Evolutionary conservation across 2,329 filamentous ascomycete species (phyloP), one percentile per base, ranked within the genome.

Genomic region (Claviceps sp.): DNA sequence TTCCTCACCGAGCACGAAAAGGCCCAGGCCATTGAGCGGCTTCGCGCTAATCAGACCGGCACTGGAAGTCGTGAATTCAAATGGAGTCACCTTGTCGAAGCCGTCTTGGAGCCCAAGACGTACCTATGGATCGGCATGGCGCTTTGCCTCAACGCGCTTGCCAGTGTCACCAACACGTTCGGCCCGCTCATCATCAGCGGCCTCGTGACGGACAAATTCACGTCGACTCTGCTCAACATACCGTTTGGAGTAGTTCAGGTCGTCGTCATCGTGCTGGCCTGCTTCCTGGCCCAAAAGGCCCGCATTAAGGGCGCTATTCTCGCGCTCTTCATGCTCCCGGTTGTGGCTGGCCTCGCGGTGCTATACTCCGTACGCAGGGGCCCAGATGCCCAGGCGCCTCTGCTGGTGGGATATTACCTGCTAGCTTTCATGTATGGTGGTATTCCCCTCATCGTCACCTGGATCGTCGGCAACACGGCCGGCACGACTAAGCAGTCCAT

Each of bases 31-130:
- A 70, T 89, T 26, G 86, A 88, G 56, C 75, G 86, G 0, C 78
- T 91, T 5, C 74, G 85, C 0, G 73, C 80, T 22, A 91, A 91
- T 59, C 81, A 88, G 62, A 86, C 86, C 54, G 86, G 86, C 0
- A 82, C 86, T 16, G 84, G 82, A 1, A 85, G 80, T 55, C 81
- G 81, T 56, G 75, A 85, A 55, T 86, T 84, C 66, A 85, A 85
- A 56, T 72, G 75, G 68, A 73, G 77, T 22, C 87, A 93, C 56
- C 70, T 85, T 1, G 70, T 76, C 16, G 74, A 79, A 54, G 63
- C 68, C 0, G 57, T 70, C 3, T 52, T 71, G 0, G 76, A 79
- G 51, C 67, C 70, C 16, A 77, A 78, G 62, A 75, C 71, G 0
- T 77, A 78, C 59, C 70, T 85, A 4, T 85, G 79, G 70, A 68